Conservation (phyloP, 75 land plant genomes). For the Isoetes taiwanensis region DNA sequence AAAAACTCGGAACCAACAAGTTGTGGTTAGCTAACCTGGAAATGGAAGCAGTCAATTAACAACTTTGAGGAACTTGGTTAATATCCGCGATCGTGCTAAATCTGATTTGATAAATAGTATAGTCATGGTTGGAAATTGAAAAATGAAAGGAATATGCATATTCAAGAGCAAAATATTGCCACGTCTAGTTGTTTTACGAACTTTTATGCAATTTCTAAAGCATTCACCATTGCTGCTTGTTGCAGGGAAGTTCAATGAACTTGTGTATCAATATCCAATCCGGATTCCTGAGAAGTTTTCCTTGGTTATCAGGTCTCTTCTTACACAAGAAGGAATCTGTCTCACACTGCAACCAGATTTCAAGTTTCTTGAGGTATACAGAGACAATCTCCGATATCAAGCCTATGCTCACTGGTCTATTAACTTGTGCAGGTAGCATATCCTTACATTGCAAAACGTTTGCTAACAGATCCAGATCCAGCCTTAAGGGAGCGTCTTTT, state of each 20-base stretch:
- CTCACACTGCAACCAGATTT: conserved; percentile 77
- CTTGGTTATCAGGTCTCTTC: conserved; percentile 86
- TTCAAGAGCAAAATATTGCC: background rate
- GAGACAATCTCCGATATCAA: background rate
- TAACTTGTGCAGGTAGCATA: conserved; percentile 63
- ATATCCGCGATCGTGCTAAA: background rate
- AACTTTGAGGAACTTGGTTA: too few relatives aligned
- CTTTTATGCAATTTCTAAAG: background rate
- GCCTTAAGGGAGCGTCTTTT: conserved; percentile 92
- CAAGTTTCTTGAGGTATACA: conserved; percentile 91
- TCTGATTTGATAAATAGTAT: background rate
- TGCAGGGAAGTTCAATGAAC: conserved; percentile 85
- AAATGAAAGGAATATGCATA: too few relatives aligned
- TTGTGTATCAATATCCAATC: conserved; percentile 92
- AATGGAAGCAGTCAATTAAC: too few relatives aligned
- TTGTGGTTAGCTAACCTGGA: background rate
- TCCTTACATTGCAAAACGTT: conserved; percentile 93
- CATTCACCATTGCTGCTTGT: background rate
- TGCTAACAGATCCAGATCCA: conserved; percentile 93
- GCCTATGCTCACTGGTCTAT: background rate
- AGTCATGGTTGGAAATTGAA: too few relatives aligned
- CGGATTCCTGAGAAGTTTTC: conserved; percentile 97
- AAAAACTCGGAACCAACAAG: background rate
- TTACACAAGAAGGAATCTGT: conserved; percentile 97
- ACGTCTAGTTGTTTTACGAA: too few relatives aligned